A percentile compares a stretch with the other conserved stretches of the same genome.
Conservation (phyloP, 2,329 filamentous ascomycete species). For the Tricladium varicosporioides region DNA sequence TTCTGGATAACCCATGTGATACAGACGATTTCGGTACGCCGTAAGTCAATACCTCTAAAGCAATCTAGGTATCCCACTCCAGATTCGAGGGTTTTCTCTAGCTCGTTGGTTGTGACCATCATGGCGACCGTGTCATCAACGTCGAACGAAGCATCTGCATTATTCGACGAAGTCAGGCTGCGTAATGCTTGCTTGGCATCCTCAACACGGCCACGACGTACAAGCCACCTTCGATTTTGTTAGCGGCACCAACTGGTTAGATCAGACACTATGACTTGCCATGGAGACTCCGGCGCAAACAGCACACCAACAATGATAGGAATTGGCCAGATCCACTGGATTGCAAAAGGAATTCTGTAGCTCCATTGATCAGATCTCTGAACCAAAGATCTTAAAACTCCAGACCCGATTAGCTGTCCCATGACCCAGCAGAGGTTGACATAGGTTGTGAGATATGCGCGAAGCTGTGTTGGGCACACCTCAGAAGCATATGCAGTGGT, state of each 20-base stretch:
- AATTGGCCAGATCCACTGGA: conserved; percentile 50
- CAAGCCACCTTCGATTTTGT: conserved; percentile 31
- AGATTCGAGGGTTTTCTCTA: conserved; percentile 67
- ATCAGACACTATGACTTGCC: conserved; percentile 29
- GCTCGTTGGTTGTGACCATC: conserved; percentile 86
- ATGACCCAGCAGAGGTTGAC: conserved; percentile 52
- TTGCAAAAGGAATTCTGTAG: conserved; percentile 47
- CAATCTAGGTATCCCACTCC: conserved; percentile 76
- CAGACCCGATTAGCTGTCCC: conserved; percentile 47
- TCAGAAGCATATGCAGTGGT: conserved; percentile 39
- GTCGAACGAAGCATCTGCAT: conserved; percentile 40
- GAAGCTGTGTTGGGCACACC: conserved; percentile 49
- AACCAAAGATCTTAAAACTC: conserved; percentile 43
- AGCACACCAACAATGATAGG: conserved; percentile 42
- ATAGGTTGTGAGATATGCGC: conserved; percentile 51
- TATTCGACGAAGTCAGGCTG: conserved; percentile 16
- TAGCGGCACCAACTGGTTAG: conserved; percentile 23
- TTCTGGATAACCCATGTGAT: not conserved
- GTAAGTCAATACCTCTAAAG: conserved; percentile 75
- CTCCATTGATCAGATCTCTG: conserved; percentile 22
- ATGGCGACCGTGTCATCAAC: conserved; percentile 76
- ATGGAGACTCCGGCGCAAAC: conserved; percentile 47
- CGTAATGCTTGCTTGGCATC: conserved; percentile 20
- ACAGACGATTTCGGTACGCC: conserved; percentile 64
- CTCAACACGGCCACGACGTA: conserved; percentile 15